Base-by-base conservation (phyloP, 2,329 filamentous ascomycete species). In the Huntiella savannae region DNA sequence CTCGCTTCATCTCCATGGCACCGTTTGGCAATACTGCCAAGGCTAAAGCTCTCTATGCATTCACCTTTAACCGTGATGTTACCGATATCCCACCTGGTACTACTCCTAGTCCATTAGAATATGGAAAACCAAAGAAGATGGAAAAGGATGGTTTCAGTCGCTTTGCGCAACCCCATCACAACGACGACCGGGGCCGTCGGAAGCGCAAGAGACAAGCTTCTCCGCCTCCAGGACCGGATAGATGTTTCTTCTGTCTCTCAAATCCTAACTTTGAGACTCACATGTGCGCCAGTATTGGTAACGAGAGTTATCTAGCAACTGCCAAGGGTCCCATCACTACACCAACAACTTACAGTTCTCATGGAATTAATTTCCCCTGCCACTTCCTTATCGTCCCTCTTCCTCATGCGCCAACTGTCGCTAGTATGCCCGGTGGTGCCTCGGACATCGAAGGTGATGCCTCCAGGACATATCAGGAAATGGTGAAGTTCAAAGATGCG, bases 181-280 rank as follows among this genome's bases (percentile, higher is more conserved):
- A 60, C 10, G 61, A 69, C 40, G 60, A 67, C 40, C 59, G 64
- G 35, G 60, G 64, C 38, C 62, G 66, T 10, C 61, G 63, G 7
- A 60, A 63, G 38, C 70, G 69, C 54, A 66, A 67, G 11, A 63
- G 63, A 1, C 63, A 59, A 34, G 48, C 62, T 59, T 55, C 68
- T 4, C 76, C 78, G 10, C 76, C 75, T 5, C 77, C 76, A 0
- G 76, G 78, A 0, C 85, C 84, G 2, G 78, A 79, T 45, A 73
- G 80, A 55, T 98, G 91, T 63, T 98, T 91, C 67, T 96, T 98
- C 66, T 98, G 91, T 58, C 70, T 98, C 8, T 87, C 84, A 4
- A 95, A 93, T 59, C 76, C 82, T 4, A 81, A 80, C 50, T 67
- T 91, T 39, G 81, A 82, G 45, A 80, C 79, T 1, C 88, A 98